Evolutionary conservation across 306 rosid species (phyloP).

Genomic region (Trifolium dubium): DNA sequence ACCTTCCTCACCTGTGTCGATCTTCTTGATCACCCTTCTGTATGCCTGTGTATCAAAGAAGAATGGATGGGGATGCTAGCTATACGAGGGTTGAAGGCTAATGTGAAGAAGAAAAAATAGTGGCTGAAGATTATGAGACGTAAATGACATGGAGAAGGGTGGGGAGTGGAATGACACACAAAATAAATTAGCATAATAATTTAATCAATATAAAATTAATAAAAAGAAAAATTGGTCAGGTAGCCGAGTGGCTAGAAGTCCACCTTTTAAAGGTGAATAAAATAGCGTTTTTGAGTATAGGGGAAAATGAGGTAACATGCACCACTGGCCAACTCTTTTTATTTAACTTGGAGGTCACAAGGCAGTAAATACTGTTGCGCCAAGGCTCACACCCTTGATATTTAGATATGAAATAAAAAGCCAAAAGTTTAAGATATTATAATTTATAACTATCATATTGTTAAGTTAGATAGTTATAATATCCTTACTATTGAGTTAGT

Average conservation of each 20-base stretch:
- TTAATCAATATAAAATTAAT: too few species aligned
- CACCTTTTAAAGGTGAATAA: too few species aligned
- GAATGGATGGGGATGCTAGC: neutral
- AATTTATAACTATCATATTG: neutral
- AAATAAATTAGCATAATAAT: neutral
- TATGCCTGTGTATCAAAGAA: neutral
- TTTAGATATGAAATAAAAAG: conserved; percentile 32
- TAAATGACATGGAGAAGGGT: neutral
- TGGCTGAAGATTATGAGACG: neutral
- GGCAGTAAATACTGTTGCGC: conserved; percentile 7
- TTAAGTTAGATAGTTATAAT: conserved; percentile 7
- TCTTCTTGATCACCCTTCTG: neutral
- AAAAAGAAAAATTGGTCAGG: too few species aligned
- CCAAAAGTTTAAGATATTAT: neutral
- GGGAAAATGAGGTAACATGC: too few species aligned
- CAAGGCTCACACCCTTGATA: neutral
- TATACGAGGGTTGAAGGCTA: neutral
- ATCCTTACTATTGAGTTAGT: conserved; percentile 25
- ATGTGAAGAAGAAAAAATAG: neutral
- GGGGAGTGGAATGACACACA: neutral
- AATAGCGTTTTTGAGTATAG: too few species aligned
- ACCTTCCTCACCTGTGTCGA: neutral
- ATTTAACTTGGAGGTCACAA: neutral
- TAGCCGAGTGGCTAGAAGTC: too few species aligned
- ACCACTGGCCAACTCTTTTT: too few species aligned